Conservation (phyloP, 1,284 basidiomycete species). For the Cutaneotrichosporon cyanovorans region DNA sequence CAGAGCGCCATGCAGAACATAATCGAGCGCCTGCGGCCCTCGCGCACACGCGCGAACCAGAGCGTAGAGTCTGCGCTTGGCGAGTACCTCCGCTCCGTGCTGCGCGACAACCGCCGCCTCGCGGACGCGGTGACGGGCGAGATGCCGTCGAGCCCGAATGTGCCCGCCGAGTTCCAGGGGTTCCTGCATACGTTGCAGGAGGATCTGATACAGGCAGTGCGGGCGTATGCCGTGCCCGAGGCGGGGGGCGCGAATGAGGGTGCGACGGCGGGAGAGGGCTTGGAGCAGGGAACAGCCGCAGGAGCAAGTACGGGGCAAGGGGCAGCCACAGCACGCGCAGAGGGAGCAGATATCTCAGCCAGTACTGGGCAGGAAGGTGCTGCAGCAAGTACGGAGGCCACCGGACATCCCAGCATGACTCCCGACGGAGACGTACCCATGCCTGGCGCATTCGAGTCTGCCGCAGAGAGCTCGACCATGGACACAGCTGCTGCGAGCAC, state of each 20-base stretch:
- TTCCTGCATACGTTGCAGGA: constrained; percentile 40
- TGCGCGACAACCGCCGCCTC: constrained; percentile 25
- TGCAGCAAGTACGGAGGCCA: no score
- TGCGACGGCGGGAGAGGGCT: not conserved
- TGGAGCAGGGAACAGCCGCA: no score
- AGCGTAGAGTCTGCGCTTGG: constrained; percentile 37
- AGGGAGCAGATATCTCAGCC: no score
- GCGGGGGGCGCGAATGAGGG: constrained; percentile 2
- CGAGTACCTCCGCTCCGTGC: constrained; percentile 34
- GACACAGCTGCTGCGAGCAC: no score
- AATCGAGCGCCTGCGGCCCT: constrained; percentile 34
- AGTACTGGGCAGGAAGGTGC: no score
- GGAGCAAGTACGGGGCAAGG: no score
- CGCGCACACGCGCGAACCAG: constrained; percentile 20
- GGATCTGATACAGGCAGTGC: constrained; percentile 36
- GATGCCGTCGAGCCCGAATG: constrained; percentile 11
- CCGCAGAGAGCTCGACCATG: not conserved
- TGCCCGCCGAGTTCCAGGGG: constrained; percentile 33
- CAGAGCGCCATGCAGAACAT: constrained; percentile 31
- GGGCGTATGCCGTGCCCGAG: constrained; percentile 29
- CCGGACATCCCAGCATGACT: no score
- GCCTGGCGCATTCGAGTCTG: not conserved
- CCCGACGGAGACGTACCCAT: no score
- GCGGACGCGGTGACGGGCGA: constrained; percentile 15
- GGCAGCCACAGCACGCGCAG: no score